phyloP scores from a whole-genome alignment of 1,139 yeast genomes.

The Taphrina deformans region DNA sequence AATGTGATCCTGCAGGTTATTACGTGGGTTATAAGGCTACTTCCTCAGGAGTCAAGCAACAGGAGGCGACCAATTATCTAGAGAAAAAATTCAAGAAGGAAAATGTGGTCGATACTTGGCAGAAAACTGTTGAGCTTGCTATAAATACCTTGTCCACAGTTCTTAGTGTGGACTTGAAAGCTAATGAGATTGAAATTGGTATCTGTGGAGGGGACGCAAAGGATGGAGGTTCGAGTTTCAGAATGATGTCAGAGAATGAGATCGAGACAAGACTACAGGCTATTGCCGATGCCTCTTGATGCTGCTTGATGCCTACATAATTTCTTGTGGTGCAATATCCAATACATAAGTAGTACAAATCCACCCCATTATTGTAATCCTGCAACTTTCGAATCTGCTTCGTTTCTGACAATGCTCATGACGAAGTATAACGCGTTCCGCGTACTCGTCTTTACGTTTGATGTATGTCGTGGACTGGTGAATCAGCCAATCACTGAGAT shows the following conservation, averaged over 20 bases:
- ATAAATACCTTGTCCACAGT: slow-evolving; percentile 82
- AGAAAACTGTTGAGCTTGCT: slow-evolving; percentile 82
- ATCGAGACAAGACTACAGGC: slow-evolving; percentile 91
- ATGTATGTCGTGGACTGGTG: too few species aligned
- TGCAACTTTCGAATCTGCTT: too few species aligned
- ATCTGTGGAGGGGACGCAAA: slow-evolving; percentile 61
- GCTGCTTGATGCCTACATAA: too few species aligned
- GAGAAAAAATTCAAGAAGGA: slow-evolving; percentile 77
- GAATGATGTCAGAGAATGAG: slow-evolving; percentile 73
- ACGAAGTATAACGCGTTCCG: too few species aligned
- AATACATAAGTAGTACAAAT: too few species aligned
- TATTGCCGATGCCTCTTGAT: slow-evolving; percentile 83
- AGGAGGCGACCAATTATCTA: slow-evolving; percentile 85
- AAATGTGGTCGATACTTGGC: slow-evolving; percentile 69
- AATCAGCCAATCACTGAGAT: too few species aligned
- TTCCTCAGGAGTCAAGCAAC: slow-evolving; percentile 96
- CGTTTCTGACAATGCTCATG: too few species aligned
- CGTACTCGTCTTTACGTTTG: too few species aligned
- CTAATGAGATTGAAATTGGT: slow-evolving; percentile 89
- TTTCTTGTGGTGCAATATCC: too few species aligned
- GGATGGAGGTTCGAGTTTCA: slow-evolving; percentile 49
- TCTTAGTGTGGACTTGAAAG: slow-evolving; percentile 88
- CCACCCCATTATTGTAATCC: too few species aligned
- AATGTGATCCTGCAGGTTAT: slow-evolving; percentile 97
- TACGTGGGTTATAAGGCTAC: slow-evolving; percentile 89